phyloP scores from a whole-genome alignment of 179 eudicot species.

The Beta macrorhiza region DNA sequence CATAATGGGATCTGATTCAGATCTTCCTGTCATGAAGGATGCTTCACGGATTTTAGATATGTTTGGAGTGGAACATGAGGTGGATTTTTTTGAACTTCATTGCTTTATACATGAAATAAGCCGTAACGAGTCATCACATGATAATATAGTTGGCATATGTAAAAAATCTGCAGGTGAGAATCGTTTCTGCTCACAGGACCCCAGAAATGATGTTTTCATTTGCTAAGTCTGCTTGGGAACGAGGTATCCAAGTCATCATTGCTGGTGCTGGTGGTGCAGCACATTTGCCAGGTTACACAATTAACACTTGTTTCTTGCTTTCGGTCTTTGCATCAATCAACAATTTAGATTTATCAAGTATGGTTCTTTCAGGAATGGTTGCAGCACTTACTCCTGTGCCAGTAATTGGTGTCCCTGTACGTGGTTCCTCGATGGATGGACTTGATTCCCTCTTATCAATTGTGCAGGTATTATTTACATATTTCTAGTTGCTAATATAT shows the following conservation, averaged over 20 bases:
- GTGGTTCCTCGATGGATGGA: conserved; percentile 81
- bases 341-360: conserved; percentile 3
- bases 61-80: conserved; percentile 78
- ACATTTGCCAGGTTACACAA: conserved; percentile 85
- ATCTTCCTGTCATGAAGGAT: conserved; percentile 93
- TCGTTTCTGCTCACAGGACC: conserved; percentile 93
- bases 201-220: conserved; percentile 86
- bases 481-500: neutral
- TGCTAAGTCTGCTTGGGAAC: conserved; percentile 68
- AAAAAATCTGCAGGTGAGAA: conserved; percentile 57
- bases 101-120: neutral
- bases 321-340: neutral
- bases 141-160: neutral
- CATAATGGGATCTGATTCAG: conserved; percentile 98
- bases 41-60: conserved; percentile 65
- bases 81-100: conserved; percentile 19
- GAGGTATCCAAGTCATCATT: conserved; percentile 83
- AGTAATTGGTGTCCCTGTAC: conserved; percentile 92
- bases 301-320: conserved; percentile 13
- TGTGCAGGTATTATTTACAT: conserved; percentile 60
- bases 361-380: conserved; percentile 66
- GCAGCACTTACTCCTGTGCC: conserved; percentile 95
- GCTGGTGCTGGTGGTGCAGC: conserved; percentile 99
- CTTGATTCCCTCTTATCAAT: conserved; percentile 90
- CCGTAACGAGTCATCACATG: neutral